Percentiles rank a stretch among this genome's conserved stretches.
Conservation (phyloP, 805 yeast species). For the Ogataea parapolymorpha region DNA sequence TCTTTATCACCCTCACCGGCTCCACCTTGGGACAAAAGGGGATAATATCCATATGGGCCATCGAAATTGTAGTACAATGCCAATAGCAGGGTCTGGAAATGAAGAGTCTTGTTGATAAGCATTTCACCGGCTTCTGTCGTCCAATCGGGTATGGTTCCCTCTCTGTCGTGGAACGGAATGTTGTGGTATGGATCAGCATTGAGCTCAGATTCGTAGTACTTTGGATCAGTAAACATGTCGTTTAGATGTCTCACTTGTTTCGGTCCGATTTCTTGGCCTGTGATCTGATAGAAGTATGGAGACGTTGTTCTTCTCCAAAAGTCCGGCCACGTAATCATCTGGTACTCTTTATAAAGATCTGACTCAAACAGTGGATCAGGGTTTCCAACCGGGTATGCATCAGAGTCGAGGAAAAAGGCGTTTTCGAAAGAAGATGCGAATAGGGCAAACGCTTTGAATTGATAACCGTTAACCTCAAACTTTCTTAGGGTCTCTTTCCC, state of each 20-base stretch:
- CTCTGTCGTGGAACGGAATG: conserved; percentile 58
- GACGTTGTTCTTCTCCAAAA: conserved; percentile 84
- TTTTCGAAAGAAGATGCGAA: conserved; percentile 71
- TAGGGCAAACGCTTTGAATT: conserved; percentile 66
- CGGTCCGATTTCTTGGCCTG: conserved; percentile 48
- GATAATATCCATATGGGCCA: conserved; percentile 60
- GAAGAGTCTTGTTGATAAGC: conserved; percentile 53
- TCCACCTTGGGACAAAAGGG: conserved; percentile 55
- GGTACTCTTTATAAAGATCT: conserved; percentile 51
- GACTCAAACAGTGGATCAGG: conserved; percentile 58
- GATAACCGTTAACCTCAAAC: conserved; percentile 60
- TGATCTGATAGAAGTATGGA: conserved; percentile 68
- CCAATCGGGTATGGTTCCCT: conserved; percentile 66
- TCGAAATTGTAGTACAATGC: conserved; percentile 63
- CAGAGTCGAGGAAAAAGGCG: conserved; percentile 71
- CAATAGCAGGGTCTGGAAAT: conserved; percentile 53
- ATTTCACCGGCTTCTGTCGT: conserved; percentile 72
- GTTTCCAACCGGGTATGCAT: conserved; percentile 64
- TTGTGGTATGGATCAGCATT: conserved; percentile 30
- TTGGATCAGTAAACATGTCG: conserved; percentile 32
- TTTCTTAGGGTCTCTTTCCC: conserved; percentile 49
- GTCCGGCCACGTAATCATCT: conserved; percentile 76
- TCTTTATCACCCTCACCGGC: conserved; percentile 81
- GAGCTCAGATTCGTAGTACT: conserved; percentile 31
- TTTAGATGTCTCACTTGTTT: conserved; percentile 30